A percentile compares a stretch with the other conserved stretches of the same genome.
Conservation (phyloP, 129 eudicot genomes). For the Daucus carota region DH1_v3.0 NC_030387.2:24452001-24452500, state of each 20-base stretch:
- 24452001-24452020: too few species aligned
- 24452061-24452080: slow-evolving; percentile 9
- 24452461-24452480: too few species aligned
- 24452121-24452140: not conserved
- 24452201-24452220: not conserved
- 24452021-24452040: too few species aligned
- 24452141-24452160: not conserved
- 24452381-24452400: not conserved
- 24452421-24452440: too few species aligned
- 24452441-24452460: too few species aligned
- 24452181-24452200: not conserved
- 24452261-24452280: not conserved
- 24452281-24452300: slow-evolving; percentile 1
- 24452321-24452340: not conserved
- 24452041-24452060: too few species aligned
- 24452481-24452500: too few species aligned
- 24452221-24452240: not conserved
- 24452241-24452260: not conserved
- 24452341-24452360: not conserved
- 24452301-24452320: not conserved
- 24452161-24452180: not conserved
- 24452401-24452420: too few species aligned
- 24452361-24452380: not conserved
- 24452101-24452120: slow-evolving; percentile 7
- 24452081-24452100: slow-evolving; percentile 4